These are phyloP conservation scores for Lentinula edodes DNA, from an alignment of 768 basidiomycete genomes.

Conservation along the genomic window DNA sequence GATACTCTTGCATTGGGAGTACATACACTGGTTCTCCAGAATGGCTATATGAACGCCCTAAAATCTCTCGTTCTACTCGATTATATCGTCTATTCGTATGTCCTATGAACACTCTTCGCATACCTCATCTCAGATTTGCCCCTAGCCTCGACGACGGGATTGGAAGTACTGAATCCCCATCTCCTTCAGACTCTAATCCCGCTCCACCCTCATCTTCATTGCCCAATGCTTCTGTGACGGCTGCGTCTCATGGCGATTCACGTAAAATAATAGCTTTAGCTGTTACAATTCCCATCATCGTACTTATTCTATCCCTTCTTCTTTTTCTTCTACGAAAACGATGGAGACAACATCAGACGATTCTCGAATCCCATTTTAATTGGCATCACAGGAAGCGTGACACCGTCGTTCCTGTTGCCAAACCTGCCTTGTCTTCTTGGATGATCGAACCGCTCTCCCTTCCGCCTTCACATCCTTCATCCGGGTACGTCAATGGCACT, in stretches of 20 bases:
- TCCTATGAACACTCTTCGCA: background rate
- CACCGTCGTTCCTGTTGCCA: background rate
- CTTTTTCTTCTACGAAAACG: background rate
- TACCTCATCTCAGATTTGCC: background rate
- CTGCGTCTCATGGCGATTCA: background rate
- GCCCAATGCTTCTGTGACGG: background rate
- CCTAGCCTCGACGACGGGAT: background rate
- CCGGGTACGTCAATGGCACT: background rate
- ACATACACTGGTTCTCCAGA: constrained; percentile 28
- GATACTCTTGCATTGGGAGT: constrained; percentile 18
- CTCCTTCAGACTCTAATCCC: background rate
- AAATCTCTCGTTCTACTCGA: constrained; percentile 31
- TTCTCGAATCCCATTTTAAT: background rate
- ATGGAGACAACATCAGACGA: background rate
- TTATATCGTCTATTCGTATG: constrained; percentile 34
- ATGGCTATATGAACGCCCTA: constrained; percentile 21
- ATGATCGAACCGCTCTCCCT: background rate
- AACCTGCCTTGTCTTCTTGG: background rate
- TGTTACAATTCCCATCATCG: background rate
- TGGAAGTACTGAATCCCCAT: background rate
- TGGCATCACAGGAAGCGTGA: background rate
- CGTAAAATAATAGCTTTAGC: background rate
- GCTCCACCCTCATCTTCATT: background rate
- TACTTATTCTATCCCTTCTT: background rate
- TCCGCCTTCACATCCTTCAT: constrained; percentile 2